These are phyloP conservation scores for Hemerocallis citrina DNA, from an alignment of 106 monocot species.

Conservation along the genomic window DNA sequence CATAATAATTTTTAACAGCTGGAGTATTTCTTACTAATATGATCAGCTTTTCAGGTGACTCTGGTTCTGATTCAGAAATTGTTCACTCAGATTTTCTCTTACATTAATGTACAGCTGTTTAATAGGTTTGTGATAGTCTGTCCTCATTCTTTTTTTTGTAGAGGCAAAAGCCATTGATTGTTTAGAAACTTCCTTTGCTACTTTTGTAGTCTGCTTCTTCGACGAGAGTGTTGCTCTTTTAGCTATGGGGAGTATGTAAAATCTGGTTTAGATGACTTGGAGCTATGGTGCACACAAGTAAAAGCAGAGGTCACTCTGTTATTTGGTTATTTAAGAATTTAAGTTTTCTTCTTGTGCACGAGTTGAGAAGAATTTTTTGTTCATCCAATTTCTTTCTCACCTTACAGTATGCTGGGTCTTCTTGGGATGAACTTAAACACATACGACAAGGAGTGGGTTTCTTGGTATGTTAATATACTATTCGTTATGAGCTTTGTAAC, in stretches of 20 bases:
- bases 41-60: slow-evolving; percentile 52
- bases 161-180: background rate
- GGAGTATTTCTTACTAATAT: background rate
- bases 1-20: too few species aligned
- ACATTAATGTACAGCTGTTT: slow-evolving; percentile 89
- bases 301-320: slow-evolving; percentile 48
- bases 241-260: slow-evolving; percentile 98
- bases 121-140: slow-evolving; percentile 49
- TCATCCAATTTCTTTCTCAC: background rate
- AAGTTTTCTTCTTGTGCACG: background rate
- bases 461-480: slow-evolving; percentile 68
- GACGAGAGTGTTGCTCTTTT: slow-evolving; percentile 95
- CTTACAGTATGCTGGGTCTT: slow-evolving; percentile 49
- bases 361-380: background rate
- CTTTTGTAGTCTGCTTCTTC: slow-evolving; percentile 62
- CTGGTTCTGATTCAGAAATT: slow-evolving; percentile 64
- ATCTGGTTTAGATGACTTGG: slow-evolving; percentile 75
- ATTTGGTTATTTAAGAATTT: background rate
- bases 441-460: slow-evolving; percentile 81
- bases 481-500: too few species aligned
- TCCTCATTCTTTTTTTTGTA: background rate
- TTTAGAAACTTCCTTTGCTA: slow-evolving; percentile 1
- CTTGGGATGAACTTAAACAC: slow-evolving; percentile 85
- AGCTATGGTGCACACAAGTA: slow-evolving; percentile 71
- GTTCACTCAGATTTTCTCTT: slow-evolving; percentile 77